These are phyloP conservation scores for Daedaleopsis sinensis DNA, from an alignment of 768 basidiomycete genomes.

Conservation along the genomic window DNA sequence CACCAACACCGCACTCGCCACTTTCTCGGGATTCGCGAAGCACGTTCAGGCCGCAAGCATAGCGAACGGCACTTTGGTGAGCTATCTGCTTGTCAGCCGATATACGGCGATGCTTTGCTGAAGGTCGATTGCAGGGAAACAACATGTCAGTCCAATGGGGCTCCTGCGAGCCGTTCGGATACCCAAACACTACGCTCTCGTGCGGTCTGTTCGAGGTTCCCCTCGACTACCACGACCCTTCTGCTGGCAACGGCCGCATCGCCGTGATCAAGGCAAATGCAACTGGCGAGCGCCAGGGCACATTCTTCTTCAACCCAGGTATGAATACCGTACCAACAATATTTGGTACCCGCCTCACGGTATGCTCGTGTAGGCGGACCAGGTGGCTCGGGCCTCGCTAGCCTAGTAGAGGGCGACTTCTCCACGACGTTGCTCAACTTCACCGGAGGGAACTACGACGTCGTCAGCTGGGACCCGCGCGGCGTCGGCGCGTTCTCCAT, in stretches of 20 bases:
- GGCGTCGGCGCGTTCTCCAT: slow-evolving; percentile 1
- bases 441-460: slow-evolving; percentile 3
- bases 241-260: not conserved
- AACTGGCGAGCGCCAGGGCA: not conserved
- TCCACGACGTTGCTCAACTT: not conserved
- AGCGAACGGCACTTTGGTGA: too few relatives aligned
- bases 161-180: not conserved
- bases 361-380: not conserved
- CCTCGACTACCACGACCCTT: slow-evolving; percentile 2
- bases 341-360: too few relatives aligned
- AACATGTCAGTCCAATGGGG: not conserved
- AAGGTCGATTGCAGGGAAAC: too few relatives aligned
- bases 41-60: too few relatives aligned
- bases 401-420: too few relatives aligned
- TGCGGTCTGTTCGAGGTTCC: slow-evolving; percentile 9
- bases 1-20: too few relatives aligned
- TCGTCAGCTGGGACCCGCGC: slow-evolving; percentile 7
- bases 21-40: too few relatives aligned
- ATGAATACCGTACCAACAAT: not conserved
- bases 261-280: not conserved
- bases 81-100: too few relatives aligned
- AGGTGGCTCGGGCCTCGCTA: not conserved
- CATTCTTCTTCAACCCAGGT: slow-evolving; percentile 11
- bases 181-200: not conserved
- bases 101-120: too few relatives aligned